Percentiles rank a stretch among this genome's conserved stretches.
phyloP scores from a whole-genome alignment of 441 rosid species.

The Corymbia calophylla region DNA sequence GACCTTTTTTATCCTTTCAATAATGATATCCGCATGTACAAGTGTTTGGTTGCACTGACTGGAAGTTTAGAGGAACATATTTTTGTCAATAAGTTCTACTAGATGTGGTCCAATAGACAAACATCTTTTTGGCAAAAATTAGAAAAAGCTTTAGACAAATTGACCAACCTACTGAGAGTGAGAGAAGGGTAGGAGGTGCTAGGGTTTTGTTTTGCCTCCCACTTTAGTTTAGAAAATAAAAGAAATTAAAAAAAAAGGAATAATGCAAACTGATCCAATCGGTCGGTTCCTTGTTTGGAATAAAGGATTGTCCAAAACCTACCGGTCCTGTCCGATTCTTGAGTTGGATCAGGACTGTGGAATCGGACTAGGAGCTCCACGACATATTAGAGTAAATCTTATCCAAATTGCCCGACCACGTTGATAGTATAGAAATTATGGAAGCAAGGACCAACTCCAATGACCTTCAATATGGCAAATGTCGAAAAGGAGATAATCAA shows the following conservation, averaged over 20 bases:
- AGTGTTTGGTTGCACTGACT: not conserved
- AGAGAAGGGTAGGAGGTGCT: not conserved
- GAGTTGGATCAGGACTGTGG: rapidly evolving
- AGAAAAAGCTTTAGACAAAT: not conserved
- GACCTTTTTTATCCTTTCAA: not conserved
- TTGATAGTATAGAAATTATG: not conserved
- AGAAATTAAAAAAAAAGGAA: not conserved
- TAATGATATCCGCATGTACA: not conserved
- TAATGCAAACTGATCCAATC: not conserved
- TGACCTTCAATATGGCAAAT: not conserved
- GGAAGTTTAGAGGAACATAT: not conserved
- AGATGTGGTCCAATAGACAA: not conserved
- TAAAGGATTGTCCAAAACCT: rapidly evolving
- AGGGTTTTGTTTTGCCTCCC: not conserved
- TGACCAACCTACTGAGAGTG: not conserved
- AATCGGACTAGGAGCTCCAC: not conserved
- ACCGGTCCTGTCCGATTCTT: rapidly evolving
- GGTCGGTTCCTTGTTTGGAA: not conserved
- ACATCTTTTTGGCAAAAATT: not conserved
- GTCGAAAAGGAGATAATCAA: not conserved
- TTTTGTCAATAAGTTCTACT: not conserved
- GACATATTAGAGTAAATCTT: not conserved
- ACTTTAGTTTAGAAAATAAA: not conserved
- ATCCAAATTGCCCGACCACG: not conserved
- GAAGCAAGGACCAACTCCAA: not conserved